A percentile compares a stretch with the other conserved stretches of the same genome.
phyloP scores from a whole-genome alignment of 1,284 basidiomycete species.

The Mycosarcoma mackinlayi region DNA sequence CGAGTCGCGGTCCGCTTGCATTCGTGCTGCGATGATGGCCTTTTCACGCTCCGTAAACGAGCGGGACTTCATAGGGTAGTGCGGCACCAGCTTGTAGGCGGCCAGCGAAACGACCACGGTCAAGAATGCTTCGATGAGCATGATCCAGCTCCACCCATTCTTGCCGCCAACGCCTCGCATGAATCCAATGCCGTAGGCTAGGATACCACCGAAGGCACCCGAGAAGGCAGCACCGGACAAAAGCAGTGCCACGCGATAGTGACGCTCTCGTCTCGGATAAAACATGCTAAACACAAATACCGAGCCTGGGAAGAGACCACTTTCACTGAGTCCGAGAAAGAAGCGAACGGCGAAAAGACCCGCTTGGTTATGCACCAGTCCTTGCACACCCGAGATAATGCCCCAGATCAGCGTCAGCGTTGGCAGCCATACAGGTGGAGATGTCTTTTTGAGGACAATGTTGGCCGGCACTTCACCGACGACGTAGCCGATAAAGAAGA shows the following conservation, averaged over 20 bases:
- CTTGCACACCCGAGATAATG: slow-evolving; percentile 74
- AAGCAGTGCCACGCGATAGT: slow-evolving; percentile 75
- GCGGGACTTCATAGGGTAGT: slow-evolving; percentile 73
- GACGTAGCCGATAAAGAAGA: slow-evolving; percentile 60
- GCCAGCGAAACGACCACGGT: slow-evolving; percentile 72
- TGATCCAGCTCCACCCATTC: slow-evolving; percentile 71
- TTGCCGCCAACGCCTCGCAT: slow-evolving; percentile 75
- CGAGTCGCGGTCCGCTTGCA: slow-evolving; percentile 74
- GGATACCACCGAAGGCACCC: slow-evolving; percentile 64
- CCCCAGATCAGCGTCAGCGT: slow-evolving; percentile 75
- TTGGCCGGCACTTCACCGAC: slow-evolving; percentile 55
- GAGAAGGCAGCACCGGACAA: slow-evolving; percentile 45
- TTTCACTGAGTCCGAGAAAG: slow-evolving; percentile 68
- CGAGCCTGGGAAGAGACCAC: slow-evolving; percentile 73
- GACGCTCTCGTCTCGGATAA: slow-evolving; percentile 74
- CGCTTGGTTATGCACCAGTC: slow-evolving; percentile 73
- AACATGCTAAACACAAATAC: slow-evolving; percentile 76
- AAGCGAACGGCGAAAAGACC: slow-evolving; percentile 74
- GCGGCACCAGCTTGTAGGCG: slow-evolving; percentile 74
- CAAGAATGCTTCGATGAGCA: slow-evolving; percentile 75
- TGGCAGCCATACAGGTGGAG: slow-evolving; percentile 75
- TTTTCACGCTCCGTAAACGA: slow-evolving; percentile 73
- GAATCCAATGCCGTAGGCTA: slow-evolving; percentile 74
- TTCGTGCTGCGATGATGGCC: slow-evolving; percentile 71
- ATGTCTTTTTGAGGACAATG: slow-evolving; percentile 72